phyloP scores from a whole-genome alignment of 441 rosid genomes.

The Capsella rubella region DNA sequence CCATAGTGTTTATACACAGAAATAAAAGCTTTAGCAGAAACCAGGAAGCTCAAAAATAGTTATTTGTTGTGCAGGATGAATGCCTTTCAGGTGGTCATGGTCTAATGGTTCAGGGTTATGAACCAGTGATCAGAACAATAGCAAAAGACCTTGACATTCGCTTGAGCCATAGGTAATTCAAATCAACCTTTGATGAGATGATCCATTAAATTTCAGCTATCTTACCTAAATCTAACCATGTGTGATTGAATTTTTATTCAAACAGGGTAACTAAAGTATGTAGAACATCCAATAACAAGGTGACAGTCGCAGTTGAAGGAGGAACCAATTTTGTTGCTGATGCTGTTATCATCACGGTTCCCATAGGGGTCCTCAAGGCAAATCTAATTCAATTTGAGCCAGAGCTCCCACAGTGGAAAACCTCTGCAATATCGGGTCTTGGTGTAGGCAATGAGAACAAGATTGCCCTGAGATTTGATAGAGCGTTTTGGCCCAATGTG shows the following conservation, averaged over 20 bases:
- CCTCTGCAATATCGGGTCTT: conserved; percentile 74
- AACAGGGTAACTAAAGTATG: conserved; percentile 68
- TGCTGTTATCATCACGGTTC: conserved; percentile 78
- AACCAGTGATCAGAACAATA: conserved; percentile 79
- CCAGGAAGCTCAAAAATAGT: neutral
- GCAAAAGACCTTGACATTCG: conserved; percentile 75
- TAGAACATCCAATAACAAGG: conserved; percentile 55
- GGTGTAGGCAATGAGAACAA: conserved; percentile 92
- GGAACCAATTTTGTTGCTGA: conserved; percentile 70
- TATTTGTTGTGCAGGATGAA: conserved; percentile 60
- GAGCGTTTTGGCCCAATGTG: conserved; percentile 87
- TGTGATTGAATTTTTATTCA: neutral
- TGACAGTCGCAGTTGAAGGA: conserved; percentile 62
- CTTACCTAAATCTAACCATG: neutral
- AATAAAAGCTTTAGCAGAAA: conserved; percentile 1
- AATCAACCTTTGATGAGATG: neutral
- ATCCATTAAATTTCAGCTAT: neutral
- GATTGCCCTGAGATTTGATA: conserved; percentile 71
- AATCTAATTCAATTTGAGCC: conserved; percentile 81
- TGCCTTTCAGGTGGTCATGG: conserved; percentile 95
- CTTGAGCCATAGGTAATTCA: conserved; percentile 67
- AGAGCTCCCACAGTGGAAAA: conserved; percentile 84
- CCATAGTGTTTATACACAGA: conserved; percentile 1
- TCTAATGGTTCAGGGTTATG: conserved; percentile 90
- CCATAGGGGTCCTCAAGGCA: conserved; percentile 82